phyloP scores from a whole-genome alignment of 108 stramenopile species.

The Aurantiochytrium sp. region DNA sequence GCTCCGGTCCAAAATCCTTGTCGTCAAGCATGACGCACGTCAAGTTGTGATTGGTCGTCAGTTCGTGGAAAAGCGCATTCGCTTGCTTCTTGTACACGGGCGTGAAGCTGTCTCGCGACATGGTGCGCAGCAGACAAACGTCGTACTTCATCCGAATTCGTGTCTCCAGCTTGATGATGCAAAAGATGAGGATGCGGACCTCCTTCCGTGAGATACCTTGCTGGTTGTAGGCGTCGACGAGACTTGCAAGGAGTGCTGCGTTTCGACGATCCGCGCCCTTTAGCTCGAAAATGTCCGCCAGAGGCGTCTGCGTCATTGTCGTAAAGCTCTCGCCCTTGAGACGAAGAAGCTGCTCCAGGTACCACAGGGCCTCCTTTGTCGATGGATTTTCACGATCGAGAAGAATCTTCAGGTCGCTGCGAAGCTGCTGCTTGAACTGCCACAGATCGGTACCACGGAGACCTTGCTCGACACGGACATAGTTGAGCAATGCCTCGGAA shows the following conservation, averaged over 20 bases:
- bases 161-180: background rate
- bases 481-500: background rate
- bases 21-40: background rate
- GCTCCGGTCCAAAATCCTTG: background rate
- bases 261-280: background rate
- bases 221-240: background rate
- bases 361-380: background rate
- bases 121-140: background rate
- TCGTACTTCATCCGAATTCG: background rate
- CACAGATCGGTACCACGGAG: background rate
- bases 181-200: background rate
- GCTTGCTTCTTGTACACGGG: background rate
- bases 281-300: background rate
- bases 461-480: background rate
- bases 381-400: background rate
- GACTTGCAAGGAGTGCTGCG: background rate
- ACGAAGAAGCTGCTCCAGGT: background rate
- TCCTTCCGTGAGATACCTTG: background rate
- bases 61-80: background rate
- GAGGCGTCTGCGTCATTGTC: background rate
- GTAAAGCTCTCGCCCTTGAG: background rate
- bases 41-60: background rate
- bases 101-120: background rate
- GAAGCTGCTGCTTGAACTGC: background rate
- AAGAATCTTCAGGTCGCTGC: background rate